Base-by-base conservation (phyloP, 2,329 filamentous ascomycete genomes). In the Cercospora berteroae region DNA sequence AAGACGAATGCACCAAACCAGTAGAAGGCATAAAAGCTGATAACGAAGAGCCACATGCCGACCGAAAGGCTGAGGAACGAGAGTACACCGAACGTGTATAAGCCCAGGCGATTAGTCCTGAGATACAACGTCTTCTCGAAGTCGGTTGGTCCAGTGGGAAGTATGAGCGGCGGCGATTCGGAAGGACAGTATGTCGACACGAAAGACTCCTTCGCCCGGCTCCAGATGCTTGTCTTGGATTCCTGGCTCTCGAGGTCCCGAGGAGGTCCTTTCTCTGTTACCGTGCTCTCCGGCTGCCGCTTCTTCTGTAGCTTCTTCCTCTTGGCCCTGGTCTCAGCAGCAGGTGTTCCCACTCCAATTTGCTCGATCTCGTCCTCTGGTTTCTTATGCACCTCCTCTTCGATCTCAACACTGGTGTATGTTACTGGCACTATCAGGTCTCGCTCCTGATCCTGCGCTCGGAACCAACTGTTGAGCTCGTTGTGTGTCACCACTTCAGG, bases 31-130 rank as follows among this genome's bases (percentile, higher is more conserved):
- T 74, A 73, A 5, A 77, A 74, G 56, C 78, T 78, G 9, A 80
- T 70, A 33, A 78, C 75, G 64, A 81, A 81, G 4, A 81, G 74
- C 80, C 80, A 81, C 79, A 81, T 81, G 50, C 80, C 80, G 4
- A 77, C 80, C 5, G 78, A 79, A n/a, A 82, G 74, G 12, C 75
- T 76, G 10, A 81, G 71, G 67, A 81, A 80, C 8, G 79, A 79
- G 56, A 81, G 74, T 44, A 81, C 72, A 20, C 80, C 80, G 52
- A 81, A 79, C 50, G 79, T 69, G 70, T 81, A 80, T n/a, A 82
- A 73, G 0, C 78, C 77, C 5, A 80, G 71, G 10, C 80, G 76
- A 69, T 81, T 81, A 9, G 80, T 81, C 57, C 76, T 73, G 25
- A 81, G 67, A 63, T 81, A 81, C 20, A 70, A 73, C 58, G 77